These are phyloP conservation scores for Citrus unshiu DNA, from an alignment of 345 rosid species.

Conservation along the genomic window DNA sequence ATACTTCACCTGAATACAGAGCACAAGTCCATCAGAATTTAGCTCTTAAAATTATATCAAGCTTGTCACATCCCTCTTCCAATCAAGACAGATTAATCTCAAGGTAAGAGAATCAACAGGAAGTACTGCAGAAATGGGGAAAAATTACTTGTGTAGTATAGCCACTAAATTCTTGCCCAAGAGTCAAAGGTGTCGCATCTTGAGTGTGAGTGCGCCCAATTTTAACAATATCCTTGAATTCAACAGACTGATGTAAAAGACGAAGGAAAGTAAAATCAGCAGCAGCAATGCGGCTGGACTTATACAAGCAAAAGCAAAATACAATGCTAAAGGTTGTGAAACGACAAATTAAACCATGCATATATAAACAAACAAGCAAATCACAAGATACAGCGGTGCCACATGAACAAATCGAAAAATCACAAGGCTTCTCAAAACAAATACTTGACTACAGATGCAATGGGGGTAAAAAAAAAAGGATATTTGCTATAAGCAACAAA, in stretches of 20 bases:
- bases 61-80: neutral
- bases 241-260: conserved; percentile 46
- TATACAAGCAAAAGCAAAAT: neutral
- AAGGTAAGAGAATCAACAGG: neutral
- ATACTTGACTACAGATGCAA: neutral
- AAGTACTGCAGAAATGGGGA: conserved; percentile 8
- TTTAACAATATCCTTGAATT: conserved; percentile 87
- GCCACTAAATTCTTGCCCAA: conserved; percentile 98
- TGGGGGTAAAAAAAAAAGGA: neutral
- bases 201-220: conserved; percentile 97
- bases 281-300: neutral
- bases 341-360: neutral
- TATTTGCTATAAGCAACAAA: neutral
- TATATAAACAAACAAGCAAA: neutral
- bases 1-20: conserved; percentile 65
- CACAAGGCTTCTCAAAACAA: neutral
- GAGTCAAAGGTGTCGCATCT: conserved; percentile 97
- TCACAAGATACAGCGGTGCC: neutral
- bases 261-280: neutral
- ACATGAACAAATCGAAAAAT: neutral
- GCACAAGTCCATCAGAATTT: neutral
- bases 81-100: conserved; percentile 2
- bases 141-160: conserved; percentile 79
- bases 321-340: neutral
- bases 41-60: conserved; percentile 1